phyloP scores from a whole-genome alignment of 1,139 yeast species.

The Candida pseudocylindracea region DNA sequence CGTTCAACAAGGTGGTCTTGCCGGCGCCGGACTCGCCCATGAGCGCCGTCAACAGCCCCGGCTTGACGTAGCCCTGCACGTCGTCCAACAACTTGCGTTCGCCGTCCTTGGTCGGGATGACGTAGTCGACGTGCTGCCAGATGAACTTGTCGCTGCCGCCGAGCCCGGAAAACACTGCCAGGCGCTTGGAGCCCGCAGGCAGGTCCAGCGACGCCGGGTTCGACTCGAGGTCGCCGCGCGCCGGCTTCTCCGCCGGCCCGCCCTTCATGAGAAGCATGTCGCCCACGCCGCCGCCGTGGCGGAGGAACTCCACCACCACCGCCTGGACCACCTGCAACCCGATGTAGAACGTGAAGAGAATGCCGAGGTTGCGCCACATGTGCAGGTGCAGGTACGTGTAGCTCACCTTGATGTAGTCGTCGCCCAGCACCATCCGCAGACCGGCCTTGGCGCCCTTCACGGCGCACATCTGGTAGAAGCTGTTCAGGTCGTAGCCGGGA shows the following conservation, averaged over 20 bases:
- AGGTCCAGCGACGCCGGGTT: no score
- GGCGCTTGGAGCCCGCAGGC: not conserved
- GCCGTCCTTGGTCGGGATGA: conserved; percentile 20
- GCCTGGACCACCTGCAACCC: conserved; percentile 19
- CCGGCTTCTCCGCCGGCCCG: no score
- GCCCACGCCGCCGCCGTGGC: conserved; percentile 24
- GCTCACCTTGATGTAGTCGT: conserved; percentile 17
- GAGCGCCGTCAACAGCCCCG: conserved; percentile 1
- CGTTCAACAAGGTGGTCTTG: conserved; percentile 38
- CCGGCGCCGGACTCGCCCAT: conserved; percentile 19
- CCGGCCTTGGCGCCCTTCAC: conserved; percentile 12
- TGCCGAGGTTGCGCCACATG: conserved; percentile 49
- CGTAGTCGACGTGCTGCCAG: conserved; percentile 20
- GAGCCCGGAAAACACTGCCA: no score
- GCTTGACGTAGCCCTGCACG: conserved; percentile 1
- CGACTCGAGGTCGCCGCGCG: no score
- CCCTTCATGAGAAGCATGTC: conserved; percentile 33
- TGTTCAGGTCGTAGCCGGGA: conserved; percentile 12
- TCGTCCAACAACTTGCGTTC: conserved; percentile 11
- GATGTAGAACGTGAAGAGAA: conserved; percentile 28
- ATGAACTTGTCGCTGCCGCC: conserved; percentile 13
- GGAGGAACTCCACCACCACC: not conserved
- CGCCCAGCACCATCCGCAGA: conserved; percentile 21
- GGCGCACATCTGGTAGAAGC: conserved; percentile 2
- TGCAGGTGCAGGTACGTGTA: conserved; percentile 20